Evolutionary conservation across 2,329 filamentous ascomycete genomes (phyloP).

Genomic region (Fonsecaea multimorphosa): DNA sequence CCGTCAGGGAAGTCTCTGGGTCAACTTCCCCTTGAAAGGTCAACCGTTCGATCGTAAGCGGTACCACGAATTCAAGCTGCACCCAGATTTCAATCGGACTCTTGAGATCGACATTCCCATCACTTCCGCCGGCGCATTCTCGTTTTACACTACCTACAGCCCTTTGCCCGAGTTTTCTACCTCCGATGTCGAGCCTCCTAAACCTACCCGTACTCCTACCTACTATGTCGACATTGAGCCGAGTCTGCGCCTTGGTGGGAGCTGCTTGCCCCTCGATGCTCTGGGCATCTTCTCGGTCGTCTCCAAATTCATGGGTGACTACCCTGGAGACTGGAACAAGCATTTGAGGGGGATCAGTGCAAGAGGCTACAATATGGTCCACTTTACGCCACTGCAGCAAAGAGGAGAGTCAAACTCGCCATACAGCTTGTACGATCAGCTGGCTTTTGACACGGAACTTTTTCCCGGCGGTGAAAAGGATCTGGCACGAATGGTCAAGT

Average conservation of each 20-base stretch:
- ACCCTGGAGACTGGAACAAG: conserved; percentile 86
- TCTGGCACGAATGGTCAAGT: conserved; percentile 74
- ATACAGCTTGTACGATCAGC: conserved; percentile 94
- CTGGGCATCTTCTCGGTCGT: conserved; percentile 92
- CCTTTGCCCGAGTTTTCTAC: conserved; percentile 80
- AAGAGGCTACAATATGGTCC: conserved; percentile 97
- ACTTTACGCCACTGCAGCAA: conserved; percentile 92
- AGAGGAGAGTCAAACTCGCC: conserved; percentile 92
- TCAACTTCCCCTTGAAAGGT: conserved; percentile 85
- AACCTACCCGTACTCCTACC: conserved; percentile 71
- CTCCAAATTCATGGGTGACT: conserved; percentile 97
- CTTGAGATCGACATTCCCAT: conserved; percentile 91
- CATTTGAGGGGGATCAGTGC: conserved; percentile 87
- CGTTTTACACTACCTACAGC: conserved; percentile 91
- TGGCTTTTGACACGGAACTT: conserved; percentile 78
- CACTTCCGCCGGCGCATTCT: conserved; percentile 81
- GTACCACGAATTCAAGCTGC: conserved; percentile 80
- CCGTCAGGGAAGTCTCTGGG: conserved; percentile 91
- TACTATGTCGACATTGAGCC: conserved; percentile 97
- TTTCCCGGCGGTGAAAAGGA: conserved; percentile 89
- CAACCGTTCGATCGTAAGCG: conserved; percentile 75
- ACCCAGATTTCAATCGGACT: conserved; percentile 89
- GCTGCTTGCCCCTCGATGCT: conserved; percentile 79
- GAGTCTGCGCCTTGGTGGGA: conserved; percentile 73
- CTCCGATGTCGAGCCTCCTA: conserved; percentile 55